A percentile compares a stretch with the other conserved stretches of the same genome.
These are phyloP conservation scores for Beauveria australis DNA, from an alignment of 2,329 filamentous ascomycete species.

Conservation along the genomic window DNA sequence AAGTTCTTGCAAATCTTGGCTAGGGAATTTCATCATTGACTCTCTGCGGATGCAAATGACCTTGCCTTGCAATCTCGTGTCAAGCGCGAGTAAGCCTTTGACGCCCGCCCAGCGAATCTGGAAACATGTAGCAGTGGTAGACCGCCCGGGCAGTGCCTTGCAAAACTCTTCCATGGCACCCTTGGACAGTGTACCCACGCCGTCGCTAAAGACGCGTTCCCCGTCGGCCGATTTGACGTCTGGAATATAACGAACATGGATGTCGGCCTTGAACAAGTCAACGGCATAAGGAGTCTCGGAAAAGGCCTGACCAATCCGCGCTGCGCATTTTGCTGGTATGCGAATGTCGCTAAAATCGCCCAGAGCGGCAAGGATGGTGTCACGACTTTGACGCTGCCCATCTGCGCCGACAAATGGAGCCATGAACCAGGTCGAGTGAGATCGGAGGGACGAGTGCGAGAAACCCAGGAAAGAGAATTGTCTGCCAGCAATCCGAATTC, in stretches of 20 bases:
- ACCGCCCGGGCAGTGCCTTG: constrained; percentile 38
- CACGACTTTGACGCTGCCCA: constrained; percentile 25
- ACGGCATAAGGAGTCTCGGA: constrained; percentile 65
- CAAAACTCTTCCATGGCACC: constrained; percentile 52
- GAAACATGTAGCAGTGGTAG: constrained; percentile 52
- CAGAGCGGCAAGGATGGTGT: constrained; percentile 37
- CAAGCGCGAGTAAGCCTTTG: constrained; percentile 72
- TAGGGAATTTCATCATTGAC: constrained; percentile 75
- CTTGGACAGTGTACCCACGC: constrained; percentile 64
- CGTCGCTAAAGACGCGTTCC: constrained; percentile 64
- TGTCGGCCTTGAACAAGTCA: constrained; percentile 31
- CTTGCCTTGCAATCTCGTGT: constrained; percentile 49
- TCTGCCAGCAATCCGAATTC: constrained; percentile 56
- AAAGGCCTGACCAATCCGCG: constrained; percentile 59
- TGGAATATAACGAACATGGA: constrained; percentile 27
- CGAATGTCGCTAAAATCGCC: constrained; percentile 44
- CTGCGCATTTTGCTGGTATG: constrained; percentile 48
- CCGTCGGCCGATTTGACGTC: constrained; percentile 45
- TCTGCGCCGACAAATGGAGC: constrained; percentile 35
- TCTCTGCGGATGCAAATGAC: constrained; percentile 51
- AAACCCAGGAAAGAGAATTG: constrained; percentile 64
- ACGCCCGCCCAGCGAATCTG: constrained; percentile 68
- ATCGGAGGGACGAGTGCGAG: constrained; percentile 68
- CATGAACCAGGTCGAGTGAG: constrained; percentile 60
- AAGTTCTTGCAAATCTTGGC: constrained; percentile 43